Evolutionary conservation across 805 yeast genomes (phyloP).

Genomic region (Ogataea nitratoaversa): DNA sequence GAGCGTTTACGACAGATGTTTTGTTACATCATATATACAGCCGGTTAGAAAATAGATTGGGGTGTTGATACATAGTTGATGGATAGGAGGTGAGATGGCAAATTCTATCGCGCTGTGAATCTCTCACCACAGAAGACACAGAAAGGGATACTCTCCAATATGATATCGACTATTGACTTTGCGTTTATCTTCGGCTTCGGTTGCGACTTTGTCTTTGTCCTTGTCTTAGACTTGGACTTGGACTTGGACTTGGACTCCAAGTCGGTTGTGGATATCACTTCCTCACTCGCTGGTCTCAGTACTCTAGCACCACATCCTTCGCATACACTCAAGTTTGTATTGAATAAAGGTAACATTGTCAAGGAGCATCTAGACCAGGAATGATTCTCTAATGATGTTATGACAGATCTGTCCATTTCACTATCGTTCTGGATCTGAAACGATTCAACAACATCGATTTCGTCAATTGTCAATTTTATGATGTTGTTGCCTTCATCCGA

Average conservation of each 20-base stretch:
- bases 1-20: too few species aligned
- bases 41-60: too few species aligned
- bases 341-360: slow-evolving; percentile 34
- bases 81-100: too few species aligned
- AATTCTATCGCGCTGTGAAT: slow-evolving; percentile 1
- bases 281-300: slow-evolving; percentile 5
- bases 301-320: slow-evolving; percentile 31
- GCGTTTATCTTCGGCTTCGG: background rate
- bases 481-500: background rate
- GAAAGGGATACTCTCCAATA: slow-evolving; percentile 21
- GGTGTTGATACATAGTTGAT: too few species aligned
- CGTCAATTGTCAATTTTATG: slow-evolving; percentile 8
- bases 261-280: too few species aligned
- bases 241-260: too few species aligned
- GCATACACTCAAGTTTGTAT: slow-evolving; percentile 32
- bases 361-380: slow-evolving; percentile 36
- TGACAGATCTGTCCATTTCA: slow-evolving; percentile 8
- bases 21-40: too few species aligned
- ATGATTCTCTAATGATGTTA: slow-evolving; percentile 25
- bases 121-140: slow-evolving; percentile 24
- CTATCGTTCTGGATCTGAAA: slow-evolving; percentile 3
- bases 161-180: slow-evolving; percentile 5
- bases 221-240: background rate
- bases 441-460: slow-evolving; percentile 10
- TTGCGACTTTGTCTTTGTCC: background rate